Base-by-base conservation (phyloP, 768 basidiomycete species). In the Pulveroboletus ravenelii region DNA sequence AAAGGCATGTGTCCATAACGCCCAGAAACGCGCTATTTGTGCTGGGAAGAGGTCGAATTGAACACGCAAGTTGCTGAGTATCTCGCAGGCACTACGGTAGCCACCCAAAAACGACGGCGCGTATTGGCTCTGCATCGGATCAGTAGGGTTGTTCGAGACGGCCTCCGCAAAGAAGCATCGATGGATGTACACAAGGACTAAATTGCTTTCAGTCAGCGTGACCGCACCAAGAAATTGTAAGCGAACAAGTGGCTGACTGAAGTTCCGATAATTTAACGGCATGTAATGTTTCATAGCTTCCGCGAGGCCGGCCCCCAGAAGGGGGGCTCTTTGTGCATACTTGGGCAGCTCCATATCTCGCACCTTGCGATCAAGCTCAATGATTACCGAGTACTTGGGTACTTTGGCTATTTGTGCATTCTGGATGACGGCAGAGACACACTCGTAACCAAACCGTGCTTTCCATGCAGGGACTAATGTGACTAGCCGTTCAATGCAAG, bases 91-190 rank as follows among this genome's bases (percentile, higher is more conserved):
- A 57, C 81, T 81, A 34, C 79, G 76, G 62, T 84, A 85, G 7
- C 82, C 84, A 9, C 84, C 82, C 36, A 86, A 68, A 65, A 85
- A 84, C 4, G 82, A 83, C 4, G 81, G 78, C 7, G 80, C 82
- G 56, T 81, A 86, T 48, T 73, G 78, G 56, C 81, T 84, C 63
- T 78, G 79, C 65, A 89, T 78, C 20, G 87, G 87, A 64, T 88
- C 80, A 6, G 68, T 65, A 5, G 87, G 80, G 51, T 78, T 77
- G 45, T 78, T 84, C 20, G 76, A 73, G 32, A 89, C 74, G 3
- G 85, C 87, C 60, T 86, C 82, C 4, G 85, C 82, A 56, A 89
- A 87, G 72, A 85, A 88, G 57, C 83, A 81, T 14, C 87, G 82
- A 62, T 87, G 85, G 44, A 87, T 77, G 61, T 86, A 86, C 9